Evolutionary conservation across 192 early-diverging fungal genomes (phyloP).

Genomic region (Rhizophagus sp.): DNA sequence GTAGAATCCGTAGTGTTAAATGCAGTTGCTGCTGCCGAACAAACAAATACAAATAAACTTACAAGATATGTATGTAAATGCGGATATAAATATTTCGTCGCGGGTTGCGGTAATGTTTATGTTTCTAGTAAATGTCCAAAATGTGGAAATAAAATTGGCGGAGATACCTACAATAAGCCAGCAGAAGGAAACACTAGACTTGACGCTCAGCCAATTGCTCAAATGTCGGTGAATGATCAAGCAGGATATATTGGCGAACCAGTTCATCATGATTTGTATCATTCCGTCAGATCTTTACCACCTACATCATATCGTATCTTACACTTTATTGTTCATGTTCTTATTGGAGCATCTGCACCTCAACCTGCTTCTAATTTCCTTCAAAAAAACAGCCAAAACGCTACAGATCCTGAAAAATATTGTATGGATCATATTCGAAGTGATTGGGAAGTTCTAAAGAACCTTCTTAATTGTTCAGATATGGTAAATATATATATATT

Average conservation of each 20-base stretch:
- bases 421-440: conserved; percentile 24
- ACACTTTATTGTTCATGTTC: conserved; percentile 26
- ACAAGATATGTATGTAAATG: conserved; percentile 30
- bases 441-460: conserved; percentile 23
- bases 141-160: background rate
- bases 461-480: conserved; percentile 13
- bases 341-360: background rate
- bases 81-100: conserved; percentile 25
- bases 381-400: background rate
- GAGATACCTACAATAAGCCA: too few species aligned
- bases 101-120: conserved; percentile 6
- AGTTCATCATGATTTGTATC: too few species aligned
- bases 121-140: conserved; percentile 13
- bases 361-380: background rate
- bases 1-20: conserved; percentile 12
- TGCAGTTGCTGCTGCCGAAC: background rate
- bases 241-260: conserved; percentile 21
- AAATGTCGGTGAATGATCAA: background rate
- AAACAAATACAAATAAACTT: background rate
- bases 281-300: conserved; percentile 12
- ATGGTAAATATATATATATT: background rate
- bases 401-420: background rate
- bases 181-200: too few species aligned
- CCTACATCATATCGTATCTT: conserved; percentile 31
- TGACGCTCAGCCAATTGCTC: too few species aligned